A percentile compares a stretch with the other conserved stretches of the same genome.
Conservation (phyloP, 1,284 basidiomycete species). For the Tremellales sp. region DNA sequence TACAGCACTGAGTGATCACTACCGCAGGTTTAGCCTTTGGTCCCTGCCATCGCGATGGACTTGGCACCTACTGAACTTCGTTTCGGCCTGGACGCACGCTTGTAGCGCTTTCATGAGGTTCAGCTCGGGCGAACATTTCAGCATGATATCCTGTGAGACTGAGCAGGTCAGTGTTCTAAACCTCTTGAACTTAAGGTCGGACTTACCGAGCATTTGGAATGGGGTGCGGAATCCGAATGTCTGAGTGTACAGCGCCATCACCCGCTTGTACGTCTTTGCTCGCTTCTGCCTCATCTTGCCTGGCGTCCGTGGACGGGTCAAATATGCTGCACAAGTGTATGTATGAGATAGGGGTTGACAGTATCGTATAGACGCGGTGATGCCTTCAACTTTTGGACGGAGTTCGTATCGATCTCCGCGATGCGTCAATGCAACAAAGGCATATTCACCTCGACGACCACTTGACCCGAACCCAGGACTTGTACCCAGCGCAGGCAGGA, state of each 20-base stretch:
- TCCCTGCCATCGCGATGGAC: neutral
- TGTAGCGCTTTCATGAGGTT: neutral
- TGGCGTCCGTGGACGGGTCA: neutral
- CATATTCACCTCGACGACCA: neutral
- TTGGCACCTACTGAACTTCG: slow-evolving; percentile 76
- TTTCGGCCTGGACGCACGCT: slow-evolving; percentile 69
- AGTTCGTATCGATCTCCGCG: neutral
- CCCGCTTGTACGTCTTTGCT: slow-evolving; percentile 84
- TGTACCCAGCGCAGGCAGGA: too few relatives aligned
- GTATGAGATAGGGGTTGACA: neutral
- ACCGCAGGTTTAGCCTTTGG: slow-evolving; percentile 5
- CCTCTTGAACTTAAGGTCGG: neutral
- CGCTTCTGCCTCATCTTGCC: slow-evolving; percentile 79
- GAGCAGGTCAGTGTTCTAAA: neutral
- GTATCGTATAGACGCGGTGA: too few relatives aligned
- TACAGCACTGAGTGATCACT: slow-evolving; percentile 98
- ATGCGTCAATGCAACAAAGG: neutral
- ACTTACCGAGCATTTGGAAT: slow-evolving; percentile 77
- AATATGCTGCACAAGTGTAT: neutral
- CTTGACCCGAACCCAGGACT: too few relatives aligned
- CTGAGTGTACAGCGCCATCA: slow-evolving; percentile 80
- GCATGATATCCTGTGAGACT: slow-evolving; percentile 86
- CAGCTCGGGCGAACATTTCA: slow-evolving; percentile 30
- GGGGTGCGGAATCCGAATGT: slow-evolving; percentile 85
- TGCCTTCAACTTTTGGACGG: slow-evolving; percentile 1